A percentile compares a stretch with the other conserved stretches of the same genome.
Evolutionary conservation across 495 filamentous ascomycete species (phyloP).

Genomic region (Glutinoglossum americanum): DNA sequence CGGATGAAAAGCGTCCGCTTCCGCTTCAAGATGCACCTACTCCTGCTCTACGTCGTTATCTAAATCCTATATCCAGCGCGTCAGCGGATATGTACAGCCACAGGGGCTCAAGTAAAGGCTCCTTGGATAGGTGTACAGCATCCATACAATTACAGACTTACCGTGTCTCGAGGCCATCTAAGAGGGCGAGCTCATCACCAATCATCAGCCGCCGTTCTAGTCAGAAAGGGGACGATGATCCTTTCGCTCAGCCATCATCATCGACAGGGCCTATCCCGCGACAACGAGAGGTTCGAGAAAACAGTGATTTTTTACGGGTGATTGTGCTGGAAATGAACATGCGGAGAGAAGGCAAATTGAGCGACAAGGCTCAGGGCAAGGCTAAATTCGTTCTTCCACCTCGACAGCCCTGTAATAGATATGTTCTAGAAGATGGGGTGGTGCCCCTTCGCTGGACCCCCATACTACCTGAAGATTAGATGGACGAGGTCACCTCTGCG

Average conservation of each 20-base stretch:
- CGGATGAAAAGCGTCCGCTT: constrained; percentile 74
- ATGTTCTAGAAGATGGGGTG: background rate
- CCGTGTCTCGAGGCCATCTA: constrained; percentile 24
- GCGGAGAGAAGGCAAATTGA: constrained; percentile 76
- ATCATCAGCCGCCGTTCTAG: constrained; percentile 4
- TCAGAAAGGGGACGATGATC: background rate
- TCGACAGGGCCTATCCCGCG: constrained; percentile 30
- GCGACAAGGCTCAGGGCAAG: constrained; percentile 58
- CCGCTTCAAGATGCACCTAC: constrained; percentile 53
- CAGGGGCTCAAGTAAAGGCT: constrained; percentile 35
- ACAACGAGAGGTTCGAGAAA: constrained; percentile 80
- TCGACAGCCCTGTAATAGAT: constrained; percentile 25
- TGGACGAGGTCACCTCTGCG: background rate
- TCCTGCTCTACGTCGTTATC: constrained; percentile 72
- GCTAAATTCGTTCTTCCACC: constrained; percentile 80
- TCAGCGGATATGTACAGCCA: constrained; percentile 18
- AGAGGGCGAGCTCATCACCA: constrained; percentile 19
- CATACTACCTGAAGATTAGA: background rate
- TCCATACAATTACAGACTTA: constrained; percentile 84
- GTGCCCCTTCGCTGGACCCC: constrained; percentile 1
- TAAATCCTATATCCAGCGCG: constrained; percentile 43
- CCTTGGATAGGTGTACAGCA: constrained; percentile 31
- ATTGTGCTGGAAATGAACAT: constrained; percentile 96
- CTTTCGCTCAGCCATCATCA: constrained; percentile 14
- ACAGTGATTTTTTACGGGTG: constrained; percentile 80